Evolutionary conservation across 352 stramenopile genomes (phyloP).

Genomic region (Pythium guiyangense): DNA sequence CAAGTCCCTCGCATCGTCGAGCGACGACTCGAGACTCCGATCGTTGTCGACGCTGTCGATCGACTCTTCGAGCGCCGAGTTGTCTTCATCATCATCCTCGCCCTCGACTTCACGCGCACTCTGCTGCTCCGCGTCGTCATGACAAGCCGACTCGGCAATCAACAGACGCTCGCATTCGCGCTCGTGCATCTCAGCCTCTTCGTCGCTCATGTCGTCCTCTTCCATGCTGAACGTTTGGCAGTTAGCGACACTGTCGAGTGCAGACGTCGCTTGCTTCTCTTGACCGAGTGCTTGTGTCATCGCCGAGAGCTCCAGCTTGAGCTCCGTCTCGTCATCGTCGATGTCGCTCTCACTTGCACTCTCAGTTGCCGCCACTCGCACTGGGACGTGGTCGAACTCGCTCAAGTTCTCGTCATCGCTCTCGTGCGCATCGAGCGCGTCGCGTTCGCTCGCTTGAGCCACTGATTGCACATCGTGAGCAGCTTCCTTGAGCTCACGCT

Average conservation of each 20-base stretch:
- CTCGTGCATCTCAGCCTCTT: neutral
- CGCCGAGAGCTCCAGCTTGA: neutral
- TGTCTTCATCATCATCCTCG: neutral
- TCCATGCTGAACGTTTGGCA: slow-evolving; percentile 7
- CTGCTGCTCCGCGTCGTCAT: neutral
- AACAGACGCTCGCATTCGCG: neutral
- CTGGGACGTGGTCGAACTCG: neutral
- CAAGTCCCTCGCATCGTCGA: too few relatives aligned
- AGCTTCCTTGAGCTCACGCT: neutral
- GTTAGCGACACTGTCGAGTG: too few relatives aligned
- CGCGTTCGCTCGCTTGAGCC: neutral
- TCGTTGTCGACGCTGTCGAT: neutral
- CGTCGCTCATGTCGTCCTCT: slow-evolving; percentile 1
- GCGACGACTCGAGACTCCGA: neutral
- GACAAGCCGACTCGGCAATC: neutral
- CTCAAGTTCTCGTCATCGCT: slow-evolving; percentile 6
- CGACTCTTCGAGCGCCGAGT: neutral
- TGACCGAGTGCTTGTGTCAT: neutral
- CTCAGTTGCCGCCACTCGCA: neutral
- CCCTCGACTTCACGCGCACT: neutral
- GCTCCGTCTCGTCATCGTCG: neutral
- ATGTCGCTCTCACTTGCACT: neutral
- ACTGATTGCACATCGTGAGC: too few relatives aligned
- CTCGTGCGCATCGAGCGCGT: neutral
- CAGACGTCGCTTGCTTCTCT: neutral